Base-by-base conservation (phyloP, 2,329 filamentous ascomycete species). In the Madurella mycetomatis region DNA sequence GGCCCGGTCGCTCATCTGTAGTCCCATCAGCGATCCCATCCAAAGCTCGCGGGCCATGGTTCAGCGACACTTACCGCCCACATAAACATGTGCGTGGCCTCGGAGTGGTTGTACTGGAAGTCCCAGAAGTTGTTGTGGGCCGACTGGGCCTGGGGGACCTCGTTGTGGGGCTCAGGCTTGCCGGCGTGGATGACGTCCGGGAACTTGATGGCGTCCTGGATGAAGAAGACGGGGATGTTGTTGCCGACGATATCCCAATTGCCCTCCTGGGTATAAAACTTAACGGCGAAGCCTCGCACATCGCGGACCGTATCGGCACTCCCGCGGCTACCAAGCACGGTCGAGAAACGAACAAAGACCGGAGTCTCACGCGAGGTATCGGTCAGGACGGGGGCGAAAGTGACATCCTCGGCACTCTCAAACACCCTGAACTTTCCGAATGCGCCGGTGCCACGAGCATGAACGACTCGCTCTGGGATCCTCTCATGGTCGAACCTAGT, bases 231-330 rank as follows among this genome's bases (percentile, higher is more conserved):
- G 0, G 86, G 84, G 42, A 88, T 88, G 60, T 89, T 84, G 70
- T 90, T 90, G 34, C 85, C 85, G 2, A 88, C 83, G 31, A 88
- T 75, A 59, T 90, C 86, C 83, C 85, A 89, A 62, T 88, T 90
- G 4, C 87, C 88, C 63, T 92, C 87, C 0, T 87, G 73, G 0
- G 88, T 91, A 66, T 91, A 91, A 64, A 89, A 84, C 69, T 89
- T 90, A 58, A 89, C 71, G 0, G 88, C 87, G 59, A 92, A 94
- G 1, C 89, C 88, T 39, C 88, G 82, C 2, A 91, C 86, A 73
- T 94, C 88, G n/a, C 89, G 82, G 1, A 91, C 88, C 0, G 87
- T 92, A 66, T 94, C 89, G 5, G 88, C 86, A 49, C 85, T 88
- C 12, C 88, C 89, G 34, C 84, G 79, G 65, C 83, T 88, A 7